Conservation (phyloP, 2,329 filamentous ascomycete genomes). For the Fusarium vanettenii region DNA sequence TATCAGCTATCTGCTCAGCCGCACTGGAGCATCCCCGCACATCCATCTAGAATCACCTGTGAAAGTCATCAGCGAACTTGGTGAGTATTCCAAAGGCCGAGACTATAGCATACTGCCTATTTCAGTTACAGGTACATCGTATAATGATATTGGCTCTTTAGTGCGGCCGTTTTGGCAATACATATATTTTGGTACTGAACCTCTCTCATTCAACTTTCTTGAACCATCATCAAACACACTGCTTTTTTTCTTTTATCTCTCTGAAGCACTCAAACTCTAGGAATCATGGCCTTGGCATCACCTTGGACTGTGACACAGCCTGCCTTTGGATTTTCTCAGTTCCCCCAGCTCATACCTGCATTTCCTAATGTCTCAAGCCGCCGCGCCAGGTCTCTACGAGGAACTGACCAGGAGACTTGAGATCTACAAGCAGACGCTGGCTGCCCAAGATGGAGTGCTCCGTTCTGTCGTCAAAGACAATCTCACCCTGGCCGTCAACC, state of each 20-base stretch:
- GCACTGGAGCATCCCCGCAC: not conserved
- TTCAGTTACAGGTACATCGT: not conserved
- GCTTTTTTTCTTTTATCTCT: not conserved
- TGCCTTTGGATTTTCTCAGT: not conserved
- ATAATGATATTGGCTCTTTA: not conserved
- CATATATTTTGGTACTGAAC: not conserved
- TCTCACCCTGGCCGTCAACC: not conserved
- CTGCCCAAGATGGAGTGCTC: not conserved
- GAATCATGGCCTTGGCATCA: not conserved
- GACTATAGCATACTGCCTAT: not conserved
- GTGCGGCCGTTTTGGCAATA: not conserved
- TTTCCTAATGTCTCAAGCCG: not conserved
- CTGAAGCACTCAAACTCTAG: not conserved
- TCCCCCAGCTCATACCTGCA: not conserved
- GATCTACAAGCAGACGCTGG: not conserved
- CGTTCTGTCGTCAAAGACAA: not conserved
- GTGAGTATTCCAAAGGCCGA: not conserved
- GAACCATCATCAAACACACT: not conserved
- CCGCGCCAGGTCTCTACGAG: not conserved
- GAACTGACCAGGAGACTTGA: not conserved
- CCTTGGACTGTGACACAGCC: not conserved
- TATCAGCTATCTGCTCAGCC: not conserved
- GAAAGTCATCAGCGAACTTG: not conserved
- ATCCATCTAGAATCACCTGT: not conserved
- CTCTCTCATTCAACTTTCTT: not conserved